Percentiles rank a stretch among this genome's conserved stretches.
These are phyloP conservation scores for Candida pseudoviswanathii DNA, from an alignment of 1,139 yeast genomes.

Conservation along the genomic window DNA sequence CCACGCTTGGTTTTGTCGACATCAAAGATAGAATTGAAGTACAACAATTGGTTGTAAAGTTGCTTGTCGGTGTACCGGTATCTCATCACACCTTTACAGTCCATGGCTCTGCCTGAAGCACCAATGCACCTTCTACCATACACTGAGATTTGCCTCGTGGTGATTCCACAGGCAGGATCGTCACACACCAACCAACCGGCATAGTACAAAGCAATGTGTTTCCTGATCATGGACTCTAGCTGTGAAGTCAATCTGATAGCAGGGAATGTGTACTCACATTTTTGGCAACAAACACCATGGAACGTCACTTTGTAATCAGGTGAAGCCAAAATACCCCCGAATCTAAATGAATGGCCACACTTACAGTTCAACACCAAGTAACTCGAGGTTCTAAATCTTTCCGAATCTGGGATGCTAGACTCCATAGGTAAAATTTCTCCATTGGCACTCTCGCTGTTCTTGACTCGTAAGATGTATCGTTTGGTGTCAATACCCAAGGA, in stretches of 20 bases:
- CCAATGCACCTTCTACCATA: slow-evolving; percentile 88
- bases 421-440: slow-evolving; percentile 76
- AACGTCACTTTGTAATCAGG: slow-evolving; percentile 59
- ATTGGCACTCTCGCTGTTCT: slow-evolving; percentile 31
- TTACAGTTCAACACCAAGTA: slow-evolving; percentile 60
- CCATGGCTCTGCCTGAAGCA: slow-evolving; percentile 57
- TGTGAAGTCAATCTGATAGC: slow-evolving; percentile 65
- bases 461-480: slow-evolving; percentile 56
- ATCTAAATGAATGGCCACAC: slow-evolving; percentile 64
- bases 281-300: slow-evolving; percentile 70
- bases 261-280: slow-evolving; percentile 56
- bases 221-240: slow-evolving; percentile 69
- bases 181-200: slow-evolving; percentile 86
- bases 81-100: slow-evolving; percentile 85
- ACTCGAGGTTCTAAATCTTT: slow-evolving; percentile 72
- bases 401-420: slow-evolving; percentile 77
- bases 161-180: slow-evolving; percentile 78
- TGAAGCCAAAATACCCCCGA: slow-evolving; percentile 74
- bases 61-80: slow-evolving; percentile 78
- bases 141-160: slow-evolving; percentile 85
- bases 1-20: slow-evolving; percentile 72
- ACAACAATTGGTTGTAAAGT: slow-evolving; percentile 83
- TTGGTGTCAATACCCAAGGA: slow-evolving; percentile 77
- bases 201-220: slow-evolving; percentile 74
- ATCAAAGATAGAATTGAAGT: slow-evolving; percentile 78